Evolutionary conservation across 192 early-diverging fungal genomes (phyloP).

Genomic region (Jimgerdemannia flammicorona): DNA sequence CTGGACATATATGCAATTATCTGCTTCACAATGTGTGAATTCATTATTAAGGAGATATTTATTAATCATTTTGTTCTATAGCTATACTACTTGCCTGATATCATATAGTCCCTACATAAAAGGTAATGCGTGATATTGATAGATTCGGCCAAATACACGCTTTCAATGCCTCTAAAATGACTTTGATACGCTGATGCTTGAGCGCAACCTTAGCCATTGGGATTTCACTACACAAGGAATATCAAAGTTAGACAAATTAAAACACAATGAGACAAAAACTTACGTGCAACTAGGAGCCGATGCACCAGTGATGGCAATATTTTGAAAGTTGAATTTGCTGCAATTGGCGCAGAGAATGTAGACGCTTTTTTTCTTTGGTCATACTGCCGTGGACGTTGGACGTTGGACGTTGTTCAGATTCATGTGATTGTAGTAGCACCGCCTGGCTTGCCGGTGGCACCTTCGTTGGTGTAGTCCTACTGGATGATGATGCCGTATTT

Average conservation of each 20-base stretch:
- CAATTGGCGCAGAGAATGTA: constrained; percentile 34
- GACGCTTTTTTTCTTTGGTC: background rate
- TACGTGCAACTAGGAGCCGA: constrained; percentile 17
- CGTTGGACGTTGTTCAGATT: constrained; percentile 36
- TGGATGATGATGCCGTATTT: constrained; percentile 37
- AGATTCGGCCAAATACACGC: too few species aligned
- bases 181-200: too few species aligned
- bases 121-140: too few species aligned
- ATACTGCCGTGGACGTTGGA: too few species aligned
- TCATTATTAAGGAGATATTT: too few species aligned
- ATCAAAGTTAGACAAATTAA: background rate
- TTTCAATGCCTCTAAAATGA: too few species aligned
- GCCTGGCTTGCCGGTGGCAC: constrained; percentile 28
- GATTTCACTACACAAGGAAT: background rate
- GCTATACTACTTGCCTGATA: too few species aligned
- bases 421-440: constrained; percentile 36
- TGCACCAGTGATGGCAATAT: constrained; percentile 23
- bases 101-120: too few species aligned
- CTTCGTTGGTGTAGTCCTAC: constrained; percentile 42
- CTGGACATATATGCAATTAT: too few species aligned
- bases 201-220: background rate
- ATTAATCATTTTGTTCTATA: too few species aligned
- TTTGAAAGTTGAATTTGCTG: constrained; percentile 32
- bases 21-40: too few species aligned
- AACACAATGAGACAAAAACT: background rate